Base-by-base conservation (phyloP, 1,284 basidiomycete species). In the Puccinia hordei region DNA sequence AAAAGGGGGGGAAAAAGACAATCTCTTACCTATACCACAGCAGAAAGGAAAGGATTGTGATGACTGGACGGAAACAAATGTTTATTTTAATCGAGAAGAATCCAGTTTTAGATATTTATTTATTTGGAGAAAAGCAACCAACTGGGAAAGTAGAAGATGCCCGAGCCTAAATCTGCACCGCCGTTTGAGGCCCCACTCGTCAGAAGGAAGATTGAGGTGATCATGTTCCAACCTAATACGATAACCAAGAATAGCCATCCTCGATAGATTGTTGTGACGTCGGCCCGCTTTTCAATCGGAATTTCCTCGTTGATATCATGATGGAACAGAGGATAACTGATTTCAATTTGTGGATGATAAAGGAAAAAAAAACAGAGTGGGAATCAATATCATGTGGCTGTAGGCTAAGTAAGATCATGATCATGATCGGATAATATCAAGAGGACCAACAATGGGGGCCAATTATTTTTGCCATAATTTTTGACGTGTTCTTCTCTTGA, bases 121-220 rank as follows among this genome's bases (percentile, higher is more conserved):
- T 59, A 27, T 12, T 33, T 59, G 8, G 57, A 59, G 30, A 59
- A n/a, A 24, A 44, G 63, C 57, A 49, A 72, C 76, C 9, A 33
- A 79, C 76, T 51, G 22, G 76, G 76, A 9, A 79, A 13, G 27
- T 79, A 92, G 92, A 90, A 90, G 83, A 95, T 91, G 10, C 76
- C 68, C 24, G 76, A 79, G 22, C 76, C 76, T 74, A 94, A 87
- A 85, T 94, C 93, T 83, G 90, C 89, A 71, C 91, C 92, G 81
- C 93, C 93, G 83, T 93, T 91, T 49, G 87, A 86, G 46, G 90
- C 89, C 79, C 93, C 94, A 24, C 91, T 88, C 72, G 93, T 87
- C 82, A 98, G 89, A 83, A 98, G 88, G 84, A 94, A 90, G 84
- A 98, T 91, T 85, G 93, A 95, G 17, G 92, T 93, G 68, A 98